Percentiles rank a stretch among this genome's conserved stretches.
Evolutionary conservation across 2,329 filamentous ascomycete species (phyloP).

Genomic region (Parastagonospora avenae): DNA sequence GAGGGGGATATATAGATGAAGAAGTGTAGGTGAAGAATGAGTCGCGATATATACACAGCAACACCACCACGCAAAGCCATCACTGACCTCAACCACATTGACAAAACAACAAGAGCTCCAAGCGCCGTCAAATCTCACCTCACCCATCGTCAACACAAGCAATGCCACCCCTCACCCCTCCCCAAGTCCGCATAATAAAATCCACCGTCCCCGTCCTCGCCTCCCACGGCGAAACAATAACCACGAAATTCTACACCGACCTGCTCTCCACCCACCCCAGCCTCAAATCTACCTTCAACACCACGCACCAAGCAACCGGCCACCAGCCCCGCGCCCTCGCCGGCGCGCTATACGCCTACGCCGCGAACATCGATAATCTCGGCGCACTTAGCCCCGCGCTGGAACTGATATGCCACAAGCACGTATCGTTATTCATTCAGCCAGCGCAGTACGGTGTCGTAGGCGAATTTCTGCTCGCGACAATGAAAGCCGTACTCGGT

Average conservation of each 20-base stretch:
- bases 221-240: conserved; percentile 71
- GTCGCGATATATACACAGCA: not conserved
- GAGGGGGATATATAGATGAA: conserved; percentile 2
- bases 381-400: conserved; percentile 61
- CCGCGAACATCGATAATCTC: conserved; percentile 72
- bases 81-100: no score
- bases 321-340: conserved; percentile 74
- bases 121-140: not conserved
- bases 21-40: not conserved
- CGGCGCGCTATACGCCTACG: conserved; percentile 71
- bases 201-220: conserved; percentile 72
- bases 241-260: conserved; percentile 72
- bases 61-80: not conserved
- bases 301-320: conserved; percentile 69
- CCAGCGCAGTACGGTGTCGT: conserved; percentile 74
- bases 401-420: conserved; percentile 77
- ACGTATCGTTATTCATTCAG: conserved; percentile 70
- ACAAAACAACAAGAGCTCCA: not conserved
- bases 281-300: conserved; percentile 74
- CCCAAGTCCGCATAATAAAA: conserved; percentile 69
- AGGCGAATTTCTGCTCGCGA: conserved; percentile 69
- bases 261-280: conserved; percentile 69
- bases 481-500: conserved; percentile 71
- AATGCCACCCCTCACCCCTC: conserved; percentile 58
- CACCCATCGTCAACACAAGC: not conserved